These are phyloP conservation scores for Tetrahymena malaccensis DNA, from an alignment of 73 alveolate genomes.

Conservation along the genomic window DNA sequence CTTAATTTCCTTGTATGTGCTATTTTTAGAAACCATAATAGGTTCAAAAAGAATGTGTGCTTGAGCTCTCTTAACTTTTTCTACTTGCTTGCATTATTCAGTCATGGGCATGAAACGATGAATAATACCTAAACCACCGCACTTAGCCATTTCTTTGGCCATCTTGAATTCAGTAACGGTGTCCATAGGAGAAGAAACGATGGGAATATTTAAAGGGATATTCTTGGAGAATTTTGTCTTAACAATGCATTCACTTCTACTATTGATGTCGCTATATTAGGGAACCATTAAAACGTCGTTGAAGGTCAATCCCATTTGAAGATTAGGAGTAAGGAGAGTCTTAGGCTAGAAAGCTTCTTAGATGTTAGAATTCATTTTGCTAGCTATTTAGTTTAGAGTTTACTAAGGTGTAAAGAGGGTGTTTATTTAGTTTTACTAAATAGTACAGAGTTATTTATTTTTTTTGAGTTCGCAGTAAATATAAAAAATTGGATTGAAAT, in stretches of 20 bases:
- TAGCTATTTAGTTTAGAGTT: not conserved
- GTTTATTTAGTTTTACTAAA: not conserved
- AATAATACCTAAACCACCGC: conserved; percentile 43
- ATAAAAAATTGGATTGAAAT: not conserved
- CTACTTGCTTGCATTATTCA: conserved; percentile 16
- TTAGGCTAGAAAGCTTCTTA: not conserved
- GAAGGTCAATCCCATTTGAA: conserved; percentile 25
- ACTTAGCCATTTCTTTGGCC: conserved; percentile 33
- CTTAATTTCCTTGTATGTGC: not conserved
- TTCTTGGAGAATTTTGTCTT: conserved; percentile 24
- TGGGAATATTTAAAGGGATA: conserved; percentile 28
- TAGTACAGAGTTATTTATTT: not conserved
- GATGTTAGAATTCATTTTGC: not conserved
- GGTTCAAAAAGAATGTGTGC: conserved; percentile 11
- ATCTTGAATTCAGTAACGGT: conserved; percentile 40
- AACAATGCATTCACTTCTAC: conserved; percentile 11
- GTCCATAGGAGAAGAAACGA: conserved; percentile 42
- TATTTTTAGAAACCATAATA: not conserved
- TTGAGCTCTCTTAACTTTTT: conserved; percentile 34
- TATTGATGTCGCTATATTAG: conserved; percentile 10
- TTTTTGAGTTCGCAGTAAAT: not conserved
- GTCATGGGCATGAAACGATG: conserved; percentile 32
- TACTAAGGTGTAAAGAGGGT: not conserved
- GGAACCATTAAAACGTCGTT: conserved; percentile 42
- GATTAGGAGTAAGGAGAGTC: not conserved